phyloP scores from a whole-genome alignment of 306 rosid species.

The peach (Prunus persica) region Prunus_persica_NCBIv2 NC_034011.1:25280501-25281000 shows the following conservation, averaged over 20 bases:
- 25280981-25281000: background rate
- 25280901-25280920: background rate
- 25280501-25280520: slow-evolving; percentile 3
- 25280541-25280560: background rate
- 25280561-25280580: no score
- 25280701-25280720: background rate
- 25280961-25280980: background rate
- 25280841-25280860: background rate
- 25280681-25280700: slow-evolving; percentile 9
- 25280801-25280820: no score
- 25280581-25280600: slow-evolving; percentile 1
- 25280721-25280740: background rate
- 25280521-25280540: background rate
- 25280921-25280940: no score
- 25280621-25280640: slow-evolving; percentile 52
- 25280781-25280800: background rate
- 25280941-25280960: background rate
- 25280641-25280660: background rate
- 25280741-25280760: background rate
- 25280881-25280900: background rate
- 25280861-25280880: background rate
- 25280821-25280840: no score
- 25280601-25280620: slow-evolving; percentile 27
- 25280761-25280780: background rate
- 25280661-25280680: slow-evolving; percentile 14